phyloP scores from a whole-genome alignment of 495 filamentous ascomycete species.

The Xylaria flabelliformis region DNA sequence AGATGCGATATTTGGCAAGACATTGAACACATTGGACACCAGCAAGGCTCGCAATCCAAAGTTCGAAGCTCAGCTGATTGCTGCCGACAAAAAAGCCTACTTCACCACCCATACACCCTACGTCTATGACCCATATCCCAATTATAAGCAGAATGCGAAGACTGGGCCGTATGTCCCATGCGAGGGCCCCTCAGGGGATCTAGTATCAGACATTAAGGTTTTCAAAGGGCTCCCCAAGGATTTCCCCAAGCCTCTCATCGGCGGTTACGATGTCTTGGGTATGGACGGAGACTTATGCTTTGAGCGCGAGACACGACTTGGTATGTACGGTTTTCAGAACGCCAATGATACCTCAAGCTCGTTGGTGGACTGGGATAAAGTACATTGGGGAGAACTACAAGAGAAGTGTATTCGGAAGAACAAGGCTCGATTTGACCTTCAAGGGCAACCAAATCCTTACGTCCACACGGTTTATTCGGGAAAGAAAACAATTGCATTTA shows the following conservation, averaged over 20 bases:
- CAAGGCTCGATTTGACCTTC: constrained; percentile 59
- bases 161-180: constrained; percentile 40
- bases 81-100: constrained; percentile 29
- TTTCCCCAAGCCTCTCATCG: constrained; percentile 80
- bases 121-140: constrained; percentile 57
- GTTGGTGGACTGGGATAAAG: constrained; percentile 65
- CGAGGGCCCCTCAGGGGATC: constrained; percentile 42
- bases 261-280: constrained; percentile 74
- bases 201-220: constrained; percentile 47
- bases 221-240: constrained; percentile 68
- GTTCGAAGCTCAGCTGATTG: constrained; percentile 38
- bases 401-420: constrained; percentile 67
- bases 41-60: constrained; percentile 35
- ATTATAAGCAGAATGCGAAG: constrained; percentile 51
- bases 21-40: constrained; percentile 48
- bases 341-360: constrained; percentile 43
- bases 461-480: constrained; percentile 37
- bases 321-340: constrained; percentile 75
- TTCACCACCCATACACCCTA: constrained; percentile 44
- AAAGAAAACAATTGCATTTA: constrained; percentile 28
- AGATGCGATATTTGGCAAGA: constrained; percentile 55
- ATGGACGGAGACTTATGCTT: constrained; percentile 87
- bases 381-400: constrained; percentile 77
- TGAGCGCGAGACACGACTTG: constrained; percentile 84
- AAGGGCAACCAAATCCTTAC: constrained; percentile 42